Conservation (phyloP, 1,284 basidiomycete genomes). For the Ustanciosporium gigantosporum region DNA sequence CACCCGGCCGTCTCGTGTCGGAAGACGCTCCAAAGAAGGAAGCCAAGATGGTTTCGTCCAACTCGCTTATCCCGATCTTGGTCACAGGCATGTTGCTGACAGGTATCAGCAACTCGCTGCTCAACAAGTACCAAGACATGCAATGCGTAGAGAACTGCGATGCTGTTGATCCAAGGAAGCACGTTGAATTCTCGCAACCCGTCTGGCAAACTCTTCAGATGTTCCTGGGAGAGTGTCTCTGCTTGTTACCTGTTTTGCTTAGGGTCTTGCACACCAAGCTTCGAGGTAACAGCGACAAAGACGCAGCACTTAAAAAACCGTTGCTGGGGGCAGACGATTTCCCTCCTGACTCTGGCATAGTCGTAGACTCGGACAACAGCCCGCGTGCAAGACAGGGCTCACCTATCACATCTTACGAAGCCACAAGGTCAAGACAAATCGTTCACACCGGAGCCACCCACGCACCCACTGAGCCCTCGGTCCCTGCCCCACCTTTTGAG, state of each 20-base stretch:
- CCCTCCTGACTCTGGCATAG: slow-evolving; percentile 34
- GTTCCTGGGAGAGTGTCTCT: slow-evolving; percentile 62
- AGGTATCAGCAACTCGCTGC: slow-evolving; percentile 62
- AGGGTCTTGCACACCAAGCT: slow-evolving; percentile 18
- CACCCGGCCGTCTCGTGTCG: too few species aligned
- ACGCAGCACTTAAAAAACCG: slow-evolving; percentile 36
- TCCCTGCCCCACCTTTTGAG: slow-evolving; percentile 32
- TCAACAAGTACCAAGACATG: slow-evolving; percentile 62
- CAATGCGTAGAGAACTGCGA: slow-evolving; percentile 62
- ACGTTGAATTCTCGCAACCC: slow-evolving; percentile 52
- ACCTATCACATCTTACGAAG: slow-evolving; percentile 29
- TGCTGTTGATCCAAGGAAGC: slow-evolving; percentile 33
- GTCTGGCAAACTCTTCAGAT: slow-evolving; percentile 61
- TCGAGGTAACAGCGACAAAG: slow-evolving; percentile 5
- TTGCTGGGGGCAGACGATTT: slow-evolving; percentile 5
- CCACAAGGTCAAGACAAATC: slow-evolving; percentile 20
- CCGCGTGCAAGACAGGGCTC: slow-evolving; percentile 9
- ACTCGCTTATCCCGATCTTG: slow-evolving; percentile 59
- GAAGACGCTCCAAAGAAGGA: too few species aligned
- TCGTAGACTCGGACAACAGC: slow-evolving; percentile 19
- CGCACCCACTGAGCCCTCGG: slow-evolving; percentile 25
- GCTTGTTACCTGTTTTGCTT: slow-evolving; percentile 44
- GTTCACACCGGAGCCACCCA: slow-evolving; percentile 35
- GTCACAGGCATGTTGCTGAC: slow-evolving; percentile 65
- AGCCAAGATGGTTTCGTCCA: slow-evolving; percentile 16